Base-by-base conservation (phyloP, 163 green algal species). In the Prototheca stagnorum region DNA sequence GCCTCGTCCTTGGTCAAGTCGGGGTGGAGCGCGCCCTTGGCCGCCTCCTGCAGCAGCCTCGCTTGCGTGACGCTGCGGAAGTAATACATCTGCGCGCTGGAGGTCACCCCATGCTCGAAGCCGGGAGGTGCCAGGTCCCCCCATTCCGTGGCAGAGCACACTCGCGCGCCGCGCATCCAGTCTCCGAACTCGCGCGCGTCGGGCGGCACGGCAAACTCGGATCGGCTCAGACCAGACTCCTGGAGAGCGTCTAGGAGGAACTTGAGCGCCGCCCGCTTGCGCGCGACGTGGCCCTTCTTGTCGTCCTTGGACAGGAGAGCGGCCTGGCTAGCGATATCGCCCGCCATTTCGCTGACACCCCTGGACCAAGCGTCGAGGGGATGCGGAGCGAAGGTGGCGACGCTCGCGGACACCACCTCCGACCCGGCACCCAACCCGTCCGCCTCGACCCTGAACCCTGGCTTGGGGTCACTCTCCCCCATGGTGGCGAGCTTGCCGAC, bases 221-320 rank as follows among this genome's bases (percentile, higher is more conserved):
- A 61, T n/a, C n/a, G n/a, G n/a, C n/a, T n/a, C n/a, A n/a, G n/a
- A n/a, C n/a, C n/a, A n/a, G n/a, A n/a, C n/a, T n/a, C n/a, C 46
- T 37, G 31, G 31, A 97, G 62, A 2, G 63, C 68, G 14, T 49
- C 42, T 11, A 88, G 56, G 19, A 89, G 47, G 56, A 91, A 79
- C 1, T 66, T 74, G 15, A 97, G 69, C 21, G 81, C 86, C 68
- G 92, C 90, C 67, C 87, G 86, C 69, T 95, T 94, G 19, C 80
- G 64, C n/a, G 73, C 50, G 16, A 66, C 57, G 12, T 78, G 73
- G 8, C 70, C 78, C 59, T 86, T 87, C 17, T 44, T 62, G 3
- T 51, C 46, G 35, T 86, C 71, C 8, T 8, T 23, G n/a, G n/a
- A n/a, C n/a, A n/a, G n/a, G n/a, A n/a, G n/a, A n/a, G n/a, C n/a